Percentiles rank a stretch among this genome's conserved stretches.
Evolutionary conservation across 2,329 filamentous ascomycete genomes (phyloP).

Genomic region (Coniochaeta sp.): DNA sequence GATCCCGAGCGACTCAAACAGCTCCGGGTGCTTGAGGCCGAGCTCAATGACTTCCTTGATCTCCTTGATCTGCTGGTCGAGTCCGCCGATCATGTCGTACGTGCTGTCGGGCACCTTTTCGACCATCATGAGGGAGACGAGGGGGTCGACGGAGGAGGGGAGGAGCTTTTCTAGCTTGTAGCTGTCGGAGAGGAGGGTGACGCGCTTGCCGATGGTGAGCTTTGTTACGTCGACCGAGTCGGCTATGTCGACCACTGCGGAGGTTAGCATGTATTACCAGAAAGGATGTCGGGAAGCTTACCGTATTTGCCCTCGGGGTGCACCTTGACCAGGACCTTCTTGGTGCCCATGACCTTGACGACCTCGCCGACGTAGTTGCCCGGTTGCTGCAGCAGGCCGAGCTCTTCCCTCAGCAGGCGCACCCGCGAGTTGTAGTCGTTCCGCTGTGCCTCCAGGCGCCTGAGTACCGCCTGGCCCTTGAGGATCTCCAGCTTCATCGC

Average conservation of each 20-base stretch:
- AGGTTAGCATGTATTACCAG: background rate
- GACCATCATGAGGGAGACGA: constrained; percentile 99
- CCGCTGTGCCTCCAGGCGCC: constrained; percentile 91
- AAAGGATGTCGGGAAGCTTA: constrained; percentile 33
- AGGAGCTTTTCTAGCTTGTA: constrained; percentile 99
- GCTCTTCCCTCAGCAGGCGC: constrained; percentile 86
- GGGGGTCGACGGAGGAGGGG: constrained; percentile 93
- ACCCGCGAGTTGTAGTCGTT: constrained; percentile 99
- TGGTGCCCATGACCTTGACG: constrained; percentile 99
- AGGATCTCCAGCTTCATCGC: constrained; percentile 99
- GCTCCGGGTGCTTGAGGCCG: constrained; percentile 93
- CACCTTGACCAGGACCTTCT: constrained; percentile 98
- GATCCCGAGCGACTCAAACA: constrained; percentile 98
- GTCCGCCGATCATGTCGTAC: constrained; percentile 99
- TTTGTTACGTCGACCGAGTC: constrained; percentile 92
- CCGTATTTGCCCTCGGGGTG: constrained; percentile 99
- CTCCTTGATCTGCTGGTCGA: constrained; percentile 99
- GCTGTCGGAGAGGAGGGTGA: constrained; percentile 90
- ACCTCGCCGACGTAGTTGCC: constrained; percentile 98
- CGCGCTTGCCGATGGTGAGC: constrained; percentile 94
- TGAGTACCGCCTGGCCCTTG: constrained; percentile 91
- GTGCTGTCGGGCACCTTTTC: constrained; percentile 99
- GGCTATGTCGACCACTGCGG: constrained; percentile 83
- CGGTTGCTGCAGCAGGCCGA: constrained; percentile 91
- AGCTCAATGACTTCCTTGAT: constrained; percentile 99